Evolutionary conservation across 352 stramenopile species (phyloP), one percentile per base, ranked within the genome.

Genomic region (Phytophthora syringae): DNA sequence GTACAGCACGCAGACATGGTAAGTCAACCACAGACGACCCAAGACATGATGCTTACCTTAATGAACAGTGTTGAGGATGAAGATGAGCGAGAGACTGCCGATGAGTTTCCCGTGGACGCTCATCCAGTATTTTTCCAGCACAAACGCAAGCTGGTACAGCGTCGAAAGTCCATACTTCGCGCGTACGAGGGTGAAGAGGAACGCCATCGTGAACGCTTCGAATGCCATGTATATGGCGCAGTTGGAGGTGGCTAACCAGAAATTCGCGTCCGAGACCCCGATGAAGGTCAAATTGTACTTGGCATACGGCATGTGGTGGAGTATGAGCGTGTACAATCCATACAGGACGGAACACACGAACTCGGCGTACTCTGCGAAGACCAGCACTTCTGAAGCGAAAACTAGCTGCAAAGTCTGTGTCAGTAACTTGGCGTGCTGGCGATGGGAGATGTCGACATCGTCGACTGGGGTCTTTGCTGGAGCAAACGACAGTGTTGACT

Each of bases 71-170:
- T 60, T 65, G 12, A 73, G 52, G 36, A 72, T 64, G 45, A 77
- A 72, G 37, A 79, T 76, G 20, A 76, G 52, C 18, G 59, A 16
- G 42, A 79, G 37, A 36, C 56, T 65, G 40, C 47, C 61, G 30
- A 66, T 32, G 10, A 79, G 34, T 45, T 76, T 73, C 20, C 47
- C 64, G n/a, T 72, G 63, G 0, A 72, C 56, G 27, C 40, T 53
- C 53, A 63, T 64, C 42, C 60, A 75, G 51, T 80, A 74, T 27
- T 64, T 76, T 50, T 78, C 65, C 28, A 78, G 58, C 36, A 76
- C 64, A 42, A 77, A 80, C 2, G 58, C 69, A 12, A 80, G 49
- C 49, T 70, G 53, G 30, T 73, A 58, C 27, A 77, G 50, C 20
- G 53, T 66, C 12, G 44, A 70, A 18, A 73, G 16, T 9, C 68